A percentile compares a stretch with the other conserved stretches of the same genome.
Conservation (phyloP, 495 filamentous ascomycete genomes). For the Parathielavia appendiculata region DNA sequence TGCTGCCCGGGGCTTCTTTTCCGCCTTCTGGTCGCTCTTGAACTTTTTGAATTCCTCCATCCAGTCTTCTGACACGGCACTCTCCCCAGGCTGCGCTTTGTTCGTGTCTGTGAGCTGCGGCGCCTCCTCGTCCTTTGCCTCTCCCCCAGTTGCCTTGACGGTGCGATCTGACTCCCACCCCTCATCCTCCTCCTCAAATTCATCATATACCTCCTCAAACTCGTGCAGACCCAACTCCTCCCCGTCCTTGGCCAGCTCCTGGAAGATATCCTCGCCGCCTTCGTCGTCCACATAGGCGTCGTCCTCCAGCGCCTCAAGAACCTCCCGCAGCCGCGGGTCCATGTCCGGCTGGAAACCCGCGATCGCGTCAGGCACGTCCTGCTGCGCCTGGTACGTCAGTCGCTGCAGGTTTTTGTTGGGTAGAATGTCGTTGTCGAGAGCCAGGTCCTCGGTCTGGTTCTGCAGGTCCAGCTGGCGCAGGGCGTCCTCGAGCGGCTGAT, state of each 20-base stretch:
- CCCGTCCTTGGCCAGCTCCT: slow-evolving; percentile 65
- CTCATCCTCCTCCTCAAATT: slow-evolving; percentile 57
- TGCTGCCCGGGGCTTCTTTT: slow-evolving; percentile 37
- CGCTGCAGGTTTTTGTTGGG: slow-evolving; percentile 66
- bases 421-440: slow-evolving; percentile 61
- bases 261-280: slow-evolving; percentile 67
- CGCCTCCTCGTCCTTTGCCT: slow-evolving; percentile 43
- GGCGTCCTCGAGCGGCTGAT: slow-evolving; percentile 69
- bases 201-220: slow-evolving; percentile 52
- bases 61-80: slow-evolving; percentile 63
- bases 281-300: slow-evolving; percentile 93
- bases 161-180: slow-evolving; percentile 96
- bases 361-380: slow-evolving; percentile 85
- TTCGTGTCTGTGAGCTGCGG: slow-evolving; percentile 45
- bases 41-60: slow-evolving; percentile 85
- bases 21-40: slow-evolving; percentile 64
- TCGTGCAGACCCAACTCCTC: slow-evolving; percentile 51
- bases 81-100: slow-evolving; percentile 29
- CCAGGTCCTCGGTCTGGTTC: slow-evolving; percentile 49
- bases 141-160: slow-evolving; percentile 59
- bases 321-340: slow-evolving; percentile 90
- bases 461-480: slow-evolving; percentile 61
- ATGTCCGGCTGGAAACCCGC: slow-evolving; percentile 96
- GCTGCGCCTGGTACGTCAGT: slow-evolving; percentile 84
- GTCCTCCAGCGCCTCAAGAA: slow-evolving; percentile 90